Percentiles rank a stretch among this genome's conserved stretches.
These are phyloP conservation scores for Wallacemonas sp. DNA, from an alignment of 208 protist species.

Conservation along the genomic window DNA sequence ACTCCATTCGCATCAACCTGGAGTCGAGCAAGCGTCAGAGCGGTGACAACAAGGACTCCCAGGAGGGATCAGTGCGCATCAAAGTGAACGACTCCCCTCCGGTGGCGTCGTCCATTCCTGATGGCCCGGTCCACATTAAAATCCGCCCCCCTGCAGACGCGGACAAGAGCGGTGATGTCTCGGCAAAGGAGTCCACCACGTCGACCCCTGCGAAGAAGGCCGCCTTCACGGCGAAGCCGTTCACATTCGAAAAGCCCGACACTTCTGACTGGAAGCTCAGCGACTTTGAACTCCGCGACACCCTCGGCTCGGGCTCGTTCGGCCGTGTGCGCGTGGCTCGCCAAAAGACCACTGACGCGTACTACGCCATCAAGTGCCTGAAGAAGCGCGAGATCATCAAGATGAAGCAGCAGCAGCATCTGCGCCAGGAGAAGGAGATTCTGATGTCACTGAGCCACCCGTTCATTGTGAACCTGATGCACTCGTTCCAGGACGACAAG, in stretches of 20 bases:
- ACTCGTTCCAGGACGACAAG: constrained; percentile 93
- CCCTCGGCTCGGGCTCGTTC: constrained; percentile 93
- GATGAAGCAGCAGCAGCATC: constrained; percentile 87
- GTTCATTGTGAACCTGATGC: constrained; percentile 94
- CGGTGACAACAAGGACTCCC: constrained; percentile 6
- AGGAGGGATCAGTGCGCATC: constrained; percentile 3
- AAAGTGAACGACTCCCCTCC: constrained; percentile 14
- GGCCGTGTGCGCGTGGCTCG: constrained; percentile 90
- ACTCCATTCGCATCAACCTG: constrained; percentile 12
- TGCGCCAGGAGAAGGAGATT: constrained; percentile 91
- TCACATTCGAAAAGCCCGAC: constrained; percentile 65
- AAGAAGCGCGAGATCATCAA: constrained; percentile 90
- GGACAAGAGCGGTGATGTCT: constrained; percentile 3
- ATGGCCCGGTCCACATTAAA: constrained; percentile 14
- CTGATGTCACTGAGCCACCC: constrained; percentile 91
- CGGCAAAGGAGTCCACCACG: constrained; percentile 26
- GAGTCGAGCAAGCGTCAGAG: constrained; percentile 4
- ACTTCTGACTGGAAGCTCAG: constrained; percentile 71
- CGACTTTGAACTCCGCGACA: constrained; percentile 87
- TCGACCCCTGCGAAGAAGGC: constrained; percentile 19
- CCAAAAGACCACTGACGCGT: constrained; percentile 77
- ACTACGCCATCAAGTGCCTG: constrained; percentile 92
- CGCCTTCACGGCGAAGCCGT: constrained; percentile 27
- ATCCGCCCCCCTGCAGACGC: not conserved
- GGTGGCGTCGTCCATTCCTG: not conserved